phyloP scores from a whole-genome alignment of 2,329 filamentous ascomycete species.

The Hypoxylon sp. region DNA sequence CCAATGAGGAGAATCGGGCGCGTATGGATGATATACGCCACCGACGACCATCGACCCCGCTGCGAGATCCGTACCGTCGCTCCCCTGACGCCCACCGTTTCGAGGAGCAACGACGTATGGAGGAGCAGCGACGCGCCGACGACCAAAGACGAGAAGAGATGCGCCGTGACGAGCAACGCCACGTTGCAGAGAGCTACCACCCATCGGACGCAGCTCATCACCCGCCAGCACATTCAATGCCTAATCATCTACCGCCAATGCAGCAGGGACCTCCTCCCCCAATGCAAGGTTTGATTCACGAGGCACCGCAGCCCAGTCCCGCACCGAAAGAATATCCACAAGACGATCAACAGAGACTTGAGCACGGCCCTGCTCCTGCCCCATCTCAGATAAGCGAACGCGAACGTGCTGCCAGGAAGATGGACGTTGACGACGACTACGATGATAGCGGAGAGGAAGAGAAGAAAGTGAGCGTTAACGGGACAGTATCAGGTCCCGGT shows the following conservation, averaged over 20 bases:
- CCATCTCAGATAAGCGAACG: conserved; percentile 75
- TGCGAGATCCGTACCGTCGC: conserved; percentile 76
- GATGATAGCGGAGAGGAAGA: conserved; percentile 94
- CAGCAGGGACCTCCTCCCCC: conserved; percentile 68
- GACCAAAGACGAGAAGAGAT: conserved; percentile 72
- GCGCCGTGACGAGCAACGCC: conserved; percentile 72
- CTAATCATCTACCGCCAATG: conserved; percentile 71
- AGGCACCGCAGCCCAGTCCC: conserved; percentile 60
- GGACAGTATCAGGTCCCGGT: conserved; percentile 56
- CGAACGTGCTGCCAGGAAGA: conserved; percentile 85
- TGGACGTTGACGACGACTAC: conserved; percentile 98
- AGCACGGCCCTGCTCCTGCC: conserved; percentile 58
- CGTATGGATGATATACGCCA: conserved; percentile 86
- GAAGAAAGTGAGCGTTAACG: conserved; percentile 64
- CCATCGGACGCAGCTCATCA: conserved; percentile 94
- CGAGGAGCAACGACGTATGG: conserved; percentile 71
- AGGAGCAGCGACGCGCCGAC: conserved; percentile 63
- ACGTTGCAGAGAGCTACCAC: conserved; percentile 83
- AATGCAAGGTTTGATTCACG: conserved; percentile 65
- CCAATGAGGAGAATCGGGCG: conserved; percentile 87
- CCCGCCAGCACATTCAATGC: conserved; percentile 71
- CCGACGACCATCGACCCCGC: conserved; percentile 81
- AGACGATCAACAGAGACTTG: conserved; percentile 68
- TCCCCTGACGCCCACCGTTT: conserved; percentile 78
- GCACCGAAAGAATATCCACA: conserved; percentile 64